Percentiles rank a stretch among this genome's conserved stretches.
Conservation (phyloP, 2,329 filamentous ascomycete genomes). For the Diaporthe citri region DNA sequence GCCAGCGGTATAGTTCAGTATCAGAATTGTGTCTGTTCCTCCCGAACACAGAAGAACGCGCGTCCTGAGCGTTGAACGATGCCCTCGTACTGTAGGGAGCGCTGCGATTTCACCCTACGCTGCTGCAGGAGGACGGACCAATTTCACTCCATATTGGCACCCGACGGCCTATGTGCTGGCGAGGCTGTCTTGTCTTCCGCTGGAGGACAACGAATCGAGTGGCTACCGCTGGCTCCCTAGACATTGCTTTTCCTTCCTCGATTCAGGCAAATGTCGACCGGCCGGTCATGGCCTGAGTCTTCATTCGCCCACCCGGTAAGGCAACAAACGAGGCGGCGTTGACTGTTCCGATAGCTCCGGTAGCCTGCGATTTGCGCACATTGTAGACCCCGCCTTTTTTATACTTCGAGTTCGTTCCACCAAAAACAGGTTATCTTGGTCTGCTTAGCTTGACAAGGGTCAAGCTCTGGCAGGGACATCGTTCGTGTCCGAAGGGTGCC, state of each 20-base stretch:
- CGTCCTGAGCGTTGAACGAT: background rate
- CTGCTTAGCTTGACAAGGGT: slow-evolving; percentile 14
- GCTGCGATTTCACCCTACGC: slow-evolving; percentile 9
- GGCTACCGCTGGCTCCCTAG: background rate
- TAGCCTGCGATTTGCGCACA: slow-evolving; percentile 13
- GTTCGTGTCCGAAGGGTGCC: slow-evolving; percentile 1
- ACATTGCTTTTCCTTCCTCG: background rate
- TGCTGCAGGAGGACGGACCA: slow-evolving; percentile 19
- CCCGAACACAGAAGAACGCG: background rate
- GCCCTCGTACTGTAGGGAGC: slow-evolving; percentile 8
- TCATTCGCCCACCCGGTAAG: slow-evolving; percentile 7
- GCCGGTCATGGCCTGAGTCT: background rate
- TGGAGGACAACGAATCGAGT: background rate
- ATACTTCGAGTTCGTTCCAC: background rate
- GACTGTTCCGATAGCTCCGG: background rate
- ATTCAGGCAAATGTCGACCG: background rate
- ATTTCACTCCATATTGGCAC: slow-evolving; percentile 10
- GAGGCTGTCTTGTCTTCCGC: background rate
- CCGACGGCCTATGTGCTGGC: background rate
- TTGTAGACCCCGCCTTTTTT: slow-evolving; percentile 10
- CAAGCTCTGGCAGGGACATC: background rate
- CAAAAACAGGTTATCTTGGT: background rate
- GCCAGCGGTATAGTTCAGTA: background rate
- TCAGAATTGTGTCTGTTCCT: background rate
- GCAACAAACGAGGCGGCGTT: slow-evolving; percentile 11